Evolutionary conservation across 2,329 filamentous ascomycete genomes (phyloP), one percentile per base, ranked within the genome.

Genomic region (Lecanosticta acicola): DNA sequence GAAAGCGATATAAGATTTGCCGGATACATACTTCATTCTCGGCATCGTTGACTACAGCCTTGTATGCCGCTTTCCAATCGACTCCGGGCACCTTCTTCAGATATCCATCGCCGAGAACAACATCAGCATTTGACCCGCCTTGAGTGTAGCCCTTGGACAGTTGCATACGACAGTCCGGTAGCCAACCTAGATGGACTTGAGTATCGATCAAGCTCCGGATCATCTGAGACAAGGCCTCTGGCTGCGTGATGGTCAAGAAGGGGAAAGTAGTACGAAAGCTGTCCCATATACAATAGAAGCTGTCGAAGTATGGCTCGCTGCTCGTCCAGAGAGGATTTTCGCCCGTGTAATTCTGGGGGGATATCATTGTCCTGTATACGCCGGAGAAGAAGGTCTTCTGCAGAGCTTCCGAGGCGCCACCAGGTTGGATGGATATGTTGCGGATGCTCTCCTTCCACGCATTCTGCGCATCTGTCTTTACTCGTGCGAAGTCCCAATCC

Each of bases 111-210:
- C 76, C 79, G 2, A 87, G 68, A 1, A 87, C 73, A 5, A 82
- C 75, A 57, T 88, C 84, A 3, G 50, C 48, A 37, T 54, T 55
- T 7, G 45, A 49, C 1, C 50, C 53, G 3, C 53, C 53, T 26
- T 8, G 84, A 81, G 83, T 86, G 48, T 72, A 79, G 0, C 83
- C 82, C 57, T 82, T 82, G 60, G 78, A 84, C 3, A 85, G 69
- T 24, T 76, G 81, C 84, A 87, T 87, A 24, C 83, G 77, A 86
- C 60, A 56, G 18, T 88, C 84, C 0, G 84, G 84, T 4, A 88
- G 67, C 69, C 80, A 86, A 1, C 84, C 84, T 49, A 81, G 74
- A 50, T 86, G 75, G 19, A 77, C 70, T 74, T 78, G 85, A 50
- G 83, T 78, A 53, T 85, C 81, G 43, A 86, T 76, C 39, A 85